These are phyloP conservation scores for Nemania diffusa DNA, from an alignment of 2,329 filamentous ascomycete genomes.

Conservation along the genomic window DNA sequence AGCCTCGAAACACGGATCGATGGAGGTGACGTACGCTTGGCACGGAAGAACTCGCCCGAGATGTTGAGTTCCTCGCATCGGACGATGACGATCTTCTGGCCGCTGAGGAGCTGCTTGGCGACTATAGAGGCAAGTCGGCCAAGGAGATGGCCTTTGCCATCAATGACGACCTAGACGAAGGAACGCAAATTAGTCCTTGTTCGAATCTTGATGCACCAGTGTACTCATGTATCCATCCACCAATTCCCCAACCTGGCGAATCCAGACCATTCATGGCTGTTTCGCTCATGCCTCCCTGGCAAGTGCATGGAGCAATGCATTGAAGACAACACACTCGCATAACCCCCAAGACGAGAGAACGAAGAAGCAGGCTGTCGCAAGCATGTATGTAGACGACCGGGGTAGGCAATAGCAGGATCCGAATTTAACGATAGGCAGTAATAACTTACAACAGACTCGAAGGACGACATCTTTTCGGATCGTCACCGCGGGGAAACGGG, in stretches of 20 bases:
- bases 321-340: not conserved
- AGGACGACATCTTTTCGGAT: slow-evolving; percentile 71
- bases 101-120: slow-evolving; percentile 98
- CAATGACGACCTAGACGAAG: slow-evolving; percentile 85
- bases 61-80: slow-evolving; percentile 99
- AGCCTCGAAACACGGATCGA: slow-evolving; percentile 18
- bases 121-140: slow-evolving; percentile 98
- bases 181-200: slow-evolving; percentile 48
- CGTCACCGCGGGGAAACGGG: slow-evolving; percentile 46
- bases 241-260: not conserved
- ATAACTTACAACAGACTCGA: slow-evolving; percentile 75
- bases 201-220: slow-evolving; percentile 9
- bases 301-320: not conserved
- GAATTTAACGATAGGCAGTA: not conserved
- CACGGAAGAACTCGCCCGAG: slow-evolving; percentile 99
- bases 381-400: not conserved
- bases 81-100: slow-evolving; percentile 99
- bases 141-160: slow-evolving; percentile 99
- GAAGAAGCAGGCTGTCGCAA: slow-evolving; percentile 9
- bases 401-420: not conserved
- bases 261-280: not conserved
- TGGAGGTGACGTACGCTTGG: slow-evolving; percentile 87
- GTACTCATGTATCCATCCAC: not conserved
- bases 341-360: not conserved
- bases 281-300: not conserved